Percentiles rank a stretch among this genome's conserved stretches.
Evolutionary conservation across 2,329 filamentous ascomycete genomes (phyloP).

Genomic region (Sclerotinia nivalis): DNA sequence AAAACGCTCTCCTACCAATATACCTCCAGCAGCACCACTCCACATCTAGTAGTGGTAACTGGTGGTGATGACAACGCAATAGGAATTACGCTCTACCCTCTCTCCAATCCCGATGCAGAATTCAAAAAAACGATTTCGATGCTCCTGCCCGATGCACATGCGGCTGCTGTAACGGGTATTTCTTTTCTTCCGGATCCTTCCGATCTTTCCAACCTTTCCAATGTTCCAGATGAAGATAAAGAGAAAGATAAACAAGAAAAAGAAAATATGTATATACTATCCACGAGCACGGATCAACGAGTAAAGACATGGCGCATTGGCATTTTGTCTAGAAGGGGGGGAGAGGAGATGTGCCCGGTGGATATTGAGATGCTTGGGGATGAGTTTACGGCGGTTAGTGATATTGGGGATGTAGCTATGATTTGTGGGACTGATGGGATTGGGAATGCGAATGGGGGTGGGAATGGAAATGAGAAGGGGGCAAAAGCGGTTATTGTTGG

Average conservation of each 20-base stretch:
- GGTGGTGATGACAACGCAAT: conserved; percentile 89
- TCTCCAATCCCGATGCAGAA: neutral
- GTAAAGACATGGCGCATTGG: conserved; percentile 53
- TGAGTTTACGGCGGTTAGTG: conserved; percentile 60
- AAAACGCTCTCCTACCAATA: conserved; percentile 59
- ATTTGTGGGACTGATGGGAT: conserved; percentile 2
- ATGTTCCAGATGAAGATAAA: neutral
- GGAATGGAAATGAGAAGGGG: neutral
- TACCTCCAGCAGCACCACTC: conserved; percentile 30
- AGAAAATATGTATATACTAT: conserved; percentile 44
- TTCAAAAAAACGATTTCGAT: neutral
- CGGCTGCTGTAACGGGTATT: conserved; percentile 67
- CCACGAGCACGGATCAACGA: conserved; percentile 61
- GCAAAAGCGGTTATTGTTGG: conserved; percentile 39
- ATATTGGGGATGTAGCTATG: conserved; percentile 53
- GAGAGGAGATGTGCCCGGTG: conserved; percentile 27
- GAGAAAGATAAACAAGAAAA: conserved; percentile 9
- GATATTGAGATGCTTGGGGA: conserved; percentile 50
- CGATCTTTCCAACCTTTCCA: neutral
- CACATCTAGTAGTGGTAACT: conserved; percentile 58
- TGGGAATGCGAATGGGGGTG: neutral
- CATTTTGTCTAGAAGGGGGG: conserved; percentile 11
- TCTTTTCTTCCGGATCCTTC: conserved; percentile 38
- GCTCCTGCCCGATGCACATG: conserved; percentile 62
- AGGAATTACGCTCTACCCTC: conserved; percentile 52